A percentile compares a stretch with the other conserved stretches of the same genome.
phyloP scores from a whole-genome alignment of 179 eudicot species.

The Spergularia azorica region DNA sequence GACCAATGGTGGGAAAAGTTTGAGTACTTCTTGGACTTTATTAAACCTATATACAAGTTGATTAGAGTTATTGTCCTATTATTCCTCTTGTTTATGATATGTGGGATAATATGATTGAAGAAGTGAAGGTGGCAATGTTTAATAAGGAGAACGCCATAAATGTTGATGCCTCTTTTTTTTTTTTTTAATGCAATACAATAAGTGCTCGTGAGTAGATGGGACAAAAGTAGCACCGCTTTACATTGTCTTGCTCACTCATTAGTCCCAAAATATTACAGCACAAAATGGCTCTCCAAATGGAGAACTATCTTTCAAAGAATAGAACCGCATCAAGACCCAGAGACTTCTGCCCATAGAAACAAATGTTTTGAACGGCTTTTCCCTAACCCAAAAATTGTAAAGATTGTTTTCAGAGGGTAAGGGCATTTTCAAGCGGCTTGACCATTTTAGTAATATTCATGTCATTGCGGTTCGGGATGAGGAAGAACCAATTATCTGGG shows the following conservation, averaged over 20 bases:
- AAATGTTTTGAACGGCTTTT: too few relatives aligned
- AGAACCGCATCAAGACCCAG: too few relatives aligned
- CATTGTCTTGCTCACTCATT: conserved; percentile 6
- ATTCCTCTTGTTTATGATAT: neutral
- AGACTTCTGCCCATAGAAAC: too few relatives aligned
- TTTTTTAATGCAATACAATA: neutral
- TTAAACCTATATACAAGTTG: neutral
- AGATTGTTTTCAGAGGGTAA: too few relatives aligned
- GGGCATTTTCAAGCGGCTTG: too few relatives aligned
- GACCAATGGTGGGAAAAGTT: neutral
- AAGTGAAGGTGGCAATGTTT: neutral
- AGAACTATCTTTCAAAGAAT: too few relatives aligned
- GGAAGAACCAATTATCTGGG: neutral
- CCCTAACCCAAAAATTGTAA: too few relatives aligned
- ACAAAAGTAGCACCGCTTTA: neutral
- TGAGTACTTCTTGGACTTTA: neutral
- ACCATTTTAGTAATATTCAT: neutral
- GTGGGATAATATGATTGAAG: neutral
- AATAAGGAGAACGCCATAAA: neutral
- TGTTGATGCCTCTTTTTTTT: neutral
- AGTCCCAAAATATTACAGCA: neutral
- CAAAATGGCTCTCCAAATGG: too few relatives aligned
- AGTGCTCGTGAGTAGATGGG: neutral
- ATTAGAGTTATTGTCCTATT: neutral
- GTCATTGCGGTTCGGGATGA: neutral